Base-by-base conservation (phyloP, 495 filamentous ascomycete genomes). In the Aspergillus diversus region DNA sequence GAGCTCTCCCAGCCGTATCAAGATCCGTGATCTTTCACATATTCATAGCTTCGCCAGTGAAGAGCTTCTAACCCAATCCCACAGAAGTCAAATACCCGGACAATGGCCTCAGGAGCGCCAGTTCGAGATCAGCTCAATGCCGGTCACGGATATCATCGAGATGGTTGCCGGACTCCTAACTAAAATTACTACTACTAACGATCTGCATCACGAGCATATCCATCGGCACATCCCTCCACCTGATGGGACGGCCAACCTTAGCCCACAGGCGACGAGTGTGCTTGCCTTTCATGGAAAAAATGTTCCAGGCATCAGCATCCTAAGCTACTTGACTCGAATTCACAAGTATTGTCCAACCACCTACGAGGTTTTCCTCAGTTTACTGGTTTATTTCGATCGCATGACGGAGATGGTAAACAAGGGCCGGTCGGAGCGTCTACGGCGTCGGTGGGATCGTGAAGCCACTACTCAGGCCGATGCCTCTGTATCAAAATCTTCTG, bases 201-300 rank as follows among this genome's bases (percentile, higher is more conserved):
- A 99, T 71, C 80, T 87, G 37, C 94, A 97, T 68, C 92, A 97
- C 75, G 92, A 97, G 70, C 84, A 89, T 62, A 67, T 91, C 39
- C 89, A 92, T 72, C 80, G 88, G 55, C 84, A 89, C 59, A 86
- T 92, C 63, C 88, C 91, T 16, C 80, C 86, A 9, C 75, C 86
- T 13, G 88, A 91, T 55, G 86, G 84, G 11, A 83, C 87, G 5
- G 73, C 81, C 33, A 84, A 84, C 43, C 83, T 97, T 69, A 93
- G 84, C 69, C 87, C 87, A 11, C 86, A 96, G 63, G 92, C 93
- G 56, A 91, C 87, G 54, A 96, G 92, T 59, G 95, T 99, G 2
- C 86, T 99, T 11, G 96, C 95, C n/a, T 99, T 99, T 69, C 95
- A 99, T 73, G 95, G 95, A 32, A 99, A 98, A 77, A 99, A 99